Percentiles rank a stretch among this genome's conserved stretches.
These are phyloP conservation scores for Candida sp. DNA, from an alignment of 1,139 yeast species.

Conservation along the genomic window DNA sequence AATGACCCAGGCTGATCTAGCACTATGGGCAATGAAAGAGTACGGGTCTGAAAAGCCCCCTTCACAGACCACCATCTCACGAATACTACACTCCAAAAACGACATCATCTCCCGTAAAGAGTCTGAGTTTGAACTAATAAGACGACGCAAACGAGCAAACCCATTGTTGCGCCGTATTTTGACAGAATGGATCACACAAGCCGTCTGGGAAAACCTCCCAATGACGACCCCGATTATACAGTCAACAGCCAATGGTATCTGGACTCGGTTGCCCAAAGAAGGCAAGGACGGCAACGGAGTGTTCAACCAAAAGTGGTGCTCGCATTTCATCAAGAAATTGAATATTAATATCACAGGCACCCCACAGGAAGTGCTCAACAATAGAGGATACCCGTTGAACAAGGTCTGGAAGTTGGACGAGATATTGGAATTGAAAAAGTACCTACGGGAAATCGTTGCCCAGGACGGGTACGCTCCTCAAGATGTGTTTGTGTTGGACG, in stretches of 20 bases:
- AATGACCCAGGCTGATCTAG: constrained; percentile 72
- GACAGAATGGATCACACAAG: constrained; percentile 72
- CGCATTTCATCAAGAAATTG: constrained; percentile 57
- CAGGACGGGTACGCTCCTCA: constrained; percentile 46
- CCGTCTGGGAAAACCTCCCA: constrained; percentile 70
- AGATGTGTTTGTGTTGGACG: constrained; percentile 65
- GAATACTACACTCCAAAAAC: constrained; percentile 61
- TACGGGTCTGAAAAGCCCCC: constrained; percentile 59
- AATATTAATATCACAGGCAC: constrained; percentile 55
- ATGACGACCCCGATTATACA: constrained; percentile 67
- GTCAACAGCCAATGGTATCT: constrained; percentile 65
- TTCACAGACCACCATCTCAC: constrained; percentile 69
- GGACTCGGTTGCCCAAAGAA: constrained; percentile 60
- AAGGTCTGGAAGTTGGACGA: constrained; percentile 70
- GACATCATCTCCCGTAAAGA: constrained; percentile 63
- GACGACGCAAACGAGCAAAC: constrained; percentile 61
- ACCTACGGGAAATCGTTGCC: constrained; percentile 34
- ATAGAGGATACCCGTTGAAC: constrained; percentile 45
- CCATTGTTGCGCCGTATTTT: constrained; percentile 59
- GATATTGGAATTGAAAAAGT: constrained; percentile 44
- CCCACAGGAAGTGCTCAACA: constrained; percentile 41
- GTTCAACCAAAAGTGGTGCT: constrained; percentile 70
- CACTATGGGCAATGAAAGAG: constrained; percentile 63
- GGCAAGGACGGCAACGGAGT: constrained; percentile 67
- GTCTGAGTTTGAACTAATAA: constrained; percentile 55